Base-by-base conservation (phyloP, 805 yeast species). In the Yueomyces sinensis region DNA sequence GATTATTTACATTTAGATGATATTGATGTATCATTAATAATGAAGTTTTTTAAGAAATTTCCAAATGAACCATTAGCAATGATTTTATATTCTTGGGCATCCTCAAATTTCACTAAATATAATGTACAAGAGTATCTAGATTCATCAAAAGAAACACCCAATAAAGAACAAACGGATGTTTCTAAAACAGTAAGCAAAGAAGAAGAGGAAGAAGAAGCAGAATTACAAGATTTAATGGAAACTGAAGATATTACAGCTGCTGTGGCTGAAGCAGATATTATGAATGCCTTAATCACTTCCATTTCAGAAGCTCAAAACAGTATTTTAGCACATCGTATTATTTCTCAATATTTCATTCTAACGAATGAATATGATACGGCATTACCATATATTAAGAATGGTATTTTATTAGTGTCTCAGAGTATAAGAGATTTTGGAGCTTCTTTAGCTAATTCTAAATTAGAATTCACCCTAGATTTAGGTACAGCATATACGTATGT, bases 401-500 rank as follows among this genome's bases (percentile, higher is more conserved):
- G 86, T 11, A 66, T 82, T 17, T 63, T 66, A 3, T 46, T 70
- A 3, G 60, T 78, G 9, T 72, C 78, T 1, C 65, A 63, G 14
- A 44, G 66, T 4, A 65, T 66, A 15, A 53, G 68, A 32, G 52
- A 58, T 7, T 58, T 71, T 3, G 76, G 77, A 0, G 58, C 68
- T 6, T 49, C 55, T 9, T 61, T 82, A 28, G 50, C 53, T 1
- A 59, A 73, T 41, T 65, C 86, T 1, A 72, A 66, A 42, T 66
- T 65, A 34, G 80, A 75, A 34, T 58, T 82, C 17, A 62, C 79
- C 7, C 66, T 84, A 27, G 64, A 72, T 17, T 62, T 82, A 36
- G 97, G 91, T 0, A 70, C 76, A 1, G 68, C 80, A 1, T 82
- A 86, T 49, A 82, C 94, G 0, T 79, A 82, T 49, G 70, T 76